phyloP scores from a whole-genome alignment of 2,329 filamentous ascomycete species.

The Trichoderma polysporum region DNA sequence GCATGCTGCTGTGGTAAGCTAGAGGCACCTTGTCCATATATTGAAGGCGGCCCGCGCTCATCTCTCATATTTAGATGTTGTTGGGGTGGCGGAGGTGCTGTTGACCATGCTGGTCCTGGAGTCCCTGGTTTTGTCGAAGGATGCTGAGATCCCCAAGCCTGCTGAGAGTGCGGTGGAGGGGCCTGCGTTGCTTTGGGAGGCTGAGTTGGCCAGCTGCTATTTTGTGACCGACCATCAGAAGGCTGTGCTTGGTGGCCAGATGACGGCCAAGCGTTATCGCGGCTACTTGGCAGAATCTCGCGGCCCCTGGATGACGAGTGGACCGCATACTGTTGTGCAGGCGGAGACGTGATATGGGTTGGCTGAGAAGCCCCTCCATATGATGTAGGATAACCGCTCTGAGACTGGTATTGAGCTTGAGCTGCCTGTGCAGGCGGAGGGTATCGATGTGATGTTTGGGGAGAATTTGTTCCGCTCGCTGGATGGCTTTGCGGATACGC shows the following conservation, averaged over 20 bases:
- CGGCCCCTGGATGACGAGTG: conserved; percentile 41
- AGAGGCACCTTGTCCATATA: conserved; percentile 34
- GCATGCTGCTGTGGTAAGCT: conserved; percentile 35
- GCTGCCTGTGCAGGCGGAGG: conserved; percentile 40
- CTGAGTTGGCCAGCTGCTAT: conserved; percentile 33
- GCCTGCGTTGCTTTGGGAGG: conserved; percentile 36
- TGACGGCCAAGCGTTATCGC: conserved; percentile 38
- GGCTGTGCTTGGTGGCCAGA: conserved; percentile 27
- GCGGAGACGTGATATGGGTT: conserved; percentile 49
- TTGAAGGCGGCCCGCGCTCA: conserved; percentile 37
- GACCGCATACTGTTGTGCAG: conserved; percentile 51
- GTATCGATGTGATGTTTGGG: conserved; percentile 49
- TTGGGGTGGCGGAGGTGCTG: conserved; percentile 34
- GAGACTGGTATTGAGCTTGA: conserved; percentile 44
- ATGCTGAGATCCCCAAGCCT: conserved; percentile 37
- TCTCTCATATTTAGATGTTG: conserved; percentile 40
- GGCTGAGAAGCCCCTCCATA: conserved; percentile 40
- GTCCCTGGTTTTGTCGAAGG: conserved; percentile 37
- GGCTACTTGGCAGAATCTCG: conserved; percentile 32
- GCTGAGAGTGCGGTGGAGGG: conserved; percentile 33
- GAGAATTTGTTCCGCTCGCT: conserved; percentile 44
- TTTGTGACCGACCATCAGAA: conserved; percentile 25
- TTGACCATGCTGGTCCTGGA: conserved; percentile 35
- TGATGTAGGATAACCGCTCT: conserved; percentile 44
- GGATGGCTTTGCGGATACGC: conserved; percentile 37